Percentiles rank a stretch among this genome's conserved stretches.
phyloP scores from a whole-genome alignment of 306 rosid genomes.

The Castanopsis chinensis region DNA sequence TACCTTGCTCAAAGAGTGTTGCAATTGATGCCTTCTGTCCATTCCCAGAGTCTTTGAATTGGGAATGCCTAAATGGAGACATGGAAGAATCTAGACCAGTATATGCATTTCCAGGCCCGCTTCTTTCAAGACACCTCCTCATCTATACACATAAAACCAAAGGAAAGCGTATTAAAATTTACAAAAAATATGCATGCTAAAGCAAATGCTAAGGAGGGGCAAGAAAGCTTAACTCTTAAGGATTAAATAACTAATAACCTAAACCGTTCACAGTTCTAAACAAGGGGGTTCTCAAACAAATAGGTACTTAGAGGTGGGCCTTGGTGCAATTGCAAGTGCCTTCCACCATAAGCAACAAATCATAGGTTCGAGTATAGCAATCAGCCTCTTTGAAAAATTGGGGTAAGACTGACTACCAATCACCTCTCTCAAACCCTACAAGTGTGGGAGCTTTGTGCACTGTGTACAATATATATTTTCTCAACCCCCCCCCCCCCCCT shows the following conservation, averaged over 20 bases:
- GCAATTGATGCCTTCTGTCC: constrained; percentile 69
- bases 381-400: no score
- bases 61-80: constrained; percentile 63
- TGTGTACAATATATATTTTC: no score
- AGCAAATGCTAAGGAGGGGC: constrained; percentile 16
- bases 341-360: no score
- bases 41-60: constrained; percentile 54
- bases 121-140: constrained; percentile 74
- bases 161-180: constrained; percentile 14
- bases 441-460: no score
- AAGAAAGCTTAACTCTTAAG: constrained; percentile 16
- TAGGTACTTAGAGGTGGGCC: neutral
- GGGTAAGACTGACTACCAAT: no score
- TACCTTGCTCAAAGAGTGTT: constrained; percentile 90
- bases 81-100: constrained; percentile 60
- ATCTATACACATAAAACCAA: constrained; percentile 44
- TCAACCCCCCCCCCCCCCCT: no score
- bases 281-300: neutral
- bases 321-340: no score
- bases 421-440: no score
- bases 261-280: constrained; percentile 8
- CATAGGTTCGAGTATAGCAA: no score
- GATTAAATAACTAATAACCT: constrained; percentile 12
- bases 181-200: neutral
- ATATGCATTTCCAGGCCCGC: constrained; percentile 51